phyloP scores from a whole-genome alignment of 805 yeast genomes.

The Wickerhamiella hasegawae region DNA sequence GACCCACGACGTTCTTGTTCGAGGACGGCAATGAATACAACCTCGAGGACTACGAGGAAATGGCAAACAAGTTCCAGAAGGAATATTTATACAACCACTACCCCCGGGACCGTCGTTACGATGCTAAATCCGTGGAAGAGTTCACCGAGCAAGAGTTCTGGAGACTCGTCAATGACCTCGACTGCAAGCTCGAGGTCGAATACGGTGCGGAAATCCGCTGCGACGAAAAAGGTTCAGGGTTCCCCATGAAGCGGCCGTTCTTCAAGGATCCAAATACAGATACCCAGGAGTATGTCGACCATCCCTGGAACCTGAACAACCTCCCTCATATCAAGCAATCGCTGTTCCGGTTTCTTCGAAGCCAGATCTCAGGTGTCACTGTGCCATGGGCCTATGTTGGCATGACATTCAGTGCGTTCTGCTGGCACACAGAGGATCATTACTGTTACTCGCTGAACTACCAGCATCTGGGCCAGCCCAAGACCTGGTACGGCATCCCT shows the following conservation, averaged over 20 bases:
- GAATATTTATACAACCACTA: too few species aligned
- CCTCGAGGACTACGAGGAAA: constrained; percentile 40
- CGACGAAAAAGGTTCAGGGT: constrained; percentile 24
- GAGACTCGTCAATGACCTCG: constrained; percentile 19
- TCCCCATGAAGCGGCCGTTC: constrained; percentile 17
- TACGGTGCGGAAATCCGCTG: constrained; percentile 27
- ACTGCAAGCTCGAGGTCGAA: constrained; percentile 22
- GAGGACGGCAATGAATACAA: constrained; percentile 49
- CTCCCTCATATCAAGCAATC: constrained; percentile 22
- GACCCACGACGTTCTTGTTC: constrained; percentile 79
- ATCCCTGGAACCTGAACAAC: constrained; percentile 25
- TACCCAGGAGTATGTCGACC: constrained; percentile 18
- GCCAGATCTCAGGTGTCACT: constrained; percentile 71
- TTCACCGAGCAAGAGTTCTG: constrained; percentile 23
- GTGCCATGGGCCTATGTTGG: constrained; percentile 93
- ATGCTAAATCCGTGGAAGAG: constrained; percentile 6
- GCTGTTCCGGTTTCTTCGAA: constrained; percentile 19
- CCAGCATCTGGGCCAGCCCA: constrained; percentile 78
- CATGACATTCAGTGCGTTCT: constrained; percentile 74
- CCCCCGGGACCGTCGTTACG: background rate
- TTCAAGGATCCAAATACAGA: background rate
- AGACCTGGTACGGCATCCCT: constrained; percentile 91
- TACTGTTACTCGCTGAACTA: constrained; percentile 82
- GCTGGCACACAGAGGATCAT: constrained; percentile 97
- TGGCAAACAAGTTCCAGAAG: constrained; percentile 35